Evolutionary conservation across 2,329 filamentous ascomycete species (phyloP).

Genomic region (Thielaviopsis musarum): DNA sequence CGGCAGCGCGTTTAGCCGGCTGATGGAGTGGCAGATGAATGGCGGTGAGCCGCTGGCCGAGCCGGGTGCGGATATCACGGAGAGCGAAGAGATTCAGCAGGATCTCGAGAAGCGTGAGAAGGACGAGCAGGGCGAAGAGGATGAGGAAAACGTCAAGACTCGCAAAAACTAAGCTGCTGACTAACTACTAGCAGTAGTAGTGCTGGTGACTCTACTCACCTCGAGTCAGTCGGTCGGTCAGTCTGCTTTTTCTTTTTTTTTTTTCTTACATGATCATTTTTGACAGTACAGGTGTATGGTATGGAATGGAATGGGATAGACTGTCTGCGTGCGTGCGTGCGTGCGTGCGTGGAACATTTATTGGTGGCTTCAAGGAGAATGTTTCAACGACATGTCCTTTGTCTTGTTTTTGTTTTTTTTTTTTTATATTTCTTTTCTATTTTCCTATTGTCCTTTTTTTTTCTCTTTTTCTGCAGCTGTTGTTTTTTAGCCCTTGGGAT

Average conservation of each 20-base stretch:
- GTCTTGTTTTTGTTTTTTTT: neutral
- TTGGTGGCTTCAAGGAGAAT: neutral
- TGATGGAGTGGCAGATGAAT: conserved; percentile 99
- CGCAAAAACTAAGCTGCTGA: neutral
- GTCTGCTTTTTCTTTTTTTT: too few species aligned
- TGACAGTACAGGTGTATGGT: neutral
- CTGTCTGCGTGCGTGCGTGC: neutral
- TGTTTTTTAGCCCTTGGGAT: neutral
- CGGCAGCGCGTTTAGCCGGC: conserved; percentile 72
- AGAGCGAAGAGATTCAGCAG: conserved; percentile 35
- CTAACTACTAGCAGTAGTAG: neutral
- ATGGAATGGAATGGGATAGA: neutral
- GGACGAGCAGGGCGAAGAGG: conserved; percentile 19
- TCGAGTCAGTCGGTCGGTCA: too few species aligned
- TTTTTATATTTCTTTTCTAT: neutral
- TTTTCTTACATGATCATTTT: neutral
- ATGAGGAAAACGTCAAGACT: conserved; percentile 14
- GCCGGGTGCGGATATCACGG: conserved; percentile 27
- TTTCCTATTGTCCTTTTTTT: neutral
- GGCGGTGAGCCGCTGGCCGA: conserved; percentile 47
- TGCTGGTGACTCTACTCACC: too few species aligned
- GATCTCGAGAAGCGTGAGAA: conserved; percentile 27
- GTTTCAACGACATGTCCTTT: neutral
- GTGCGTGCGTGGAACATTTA: neutral
- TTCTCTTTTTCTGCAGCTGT: neutral